These are phyloP conservation scores for Daldinia childiae DNA, from an alignment of 495 filamentous ascomycete species.

Conservation along the genomic window DNA sequence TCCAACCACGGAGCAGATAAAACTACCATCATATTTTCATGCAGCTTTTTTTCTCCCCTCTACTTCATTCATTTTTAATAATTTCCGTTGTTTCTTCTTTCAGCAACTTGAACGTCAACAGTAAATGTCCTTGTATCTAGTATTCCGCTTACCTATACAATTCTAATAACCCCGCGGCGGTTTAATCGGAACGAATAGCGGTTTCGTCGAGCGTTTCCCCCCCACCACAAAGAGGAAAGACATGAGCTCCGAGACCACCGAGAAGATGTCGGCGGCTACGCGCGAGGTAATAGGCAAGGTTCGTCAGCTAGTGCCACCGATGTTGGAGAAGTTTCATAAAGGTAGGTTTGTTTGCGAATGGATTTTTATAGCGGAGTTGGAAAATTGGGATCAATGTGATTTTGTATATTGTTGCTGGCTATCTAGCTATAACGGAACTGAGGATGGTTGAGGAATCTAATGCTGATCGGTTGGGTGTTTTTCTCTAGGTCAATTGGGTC, in stretches of 20 bases:
- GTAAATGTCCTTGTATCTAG: not conserved
- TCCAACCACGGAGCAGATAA: not conserved
- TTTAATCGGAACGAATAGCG: not conserved
- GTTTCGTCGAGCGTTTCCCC: not conserved
- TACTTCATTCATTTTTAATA: not conserved
- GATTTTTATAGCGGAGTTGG: not conserved
- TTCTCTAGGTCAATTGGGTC: slow-evolving; percentile 81
- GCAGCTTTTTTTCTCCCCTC: not conserved
- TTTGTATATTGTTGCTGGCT: not conserved
- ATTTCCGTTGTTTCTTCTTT: not conserved
- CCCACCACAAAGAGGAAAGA: not conserved
- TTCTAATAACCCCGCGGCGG: slow-evolving; percentile 15
- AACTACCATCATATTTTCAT: not conserved
- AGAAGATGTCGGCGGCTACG: slow-evolving; percentile 56
- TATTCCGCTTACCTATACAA: not conserved
- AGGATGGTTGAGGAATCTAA: not conserved
- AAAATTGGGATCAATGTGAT: not conserved
- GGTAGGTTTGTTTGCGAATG: slow-evolving; percentile 60
- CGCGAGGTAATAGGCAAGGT: slow-evolving; percentile 80
- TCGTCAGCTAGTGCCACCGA: slow-evolving; percentile 90
- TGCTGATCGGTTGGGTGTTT: not conserved
- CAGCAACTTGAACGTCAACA: not conserved
- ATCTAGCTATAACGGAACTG: not conserved
- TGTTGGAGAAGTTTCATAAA: slow-evolving; percentile 98
- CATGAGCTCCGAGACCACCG: slow-evolving; percentile 39